These are phyloP conservation scores for Iris pallida DNA, from an alignment of 116 monocot genomes.

Conservation along the genomic window DNA sequence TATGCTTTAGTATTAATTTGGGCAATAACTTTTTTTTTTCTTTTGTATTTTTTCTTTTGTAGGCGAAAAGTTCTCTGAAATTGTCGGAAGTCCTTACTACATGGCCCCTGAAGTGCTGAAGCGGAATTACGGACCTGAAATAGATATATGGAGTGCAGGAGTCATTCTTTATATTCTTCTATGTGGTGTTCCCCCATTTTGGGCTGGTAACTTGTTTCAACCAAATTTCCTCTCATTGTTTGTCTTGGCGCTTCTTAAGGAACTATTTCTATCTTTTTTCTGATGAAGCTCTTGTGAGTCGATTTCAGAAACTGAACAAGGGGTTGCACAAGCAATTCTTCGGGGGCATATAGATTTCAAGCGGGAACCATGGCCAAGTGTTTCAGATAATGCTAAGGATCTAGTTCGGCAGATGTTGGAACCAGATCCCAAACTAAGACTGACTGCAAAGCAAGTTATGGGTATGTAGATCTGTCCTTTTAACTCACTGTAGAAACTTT, in stretches of 20 bases:
- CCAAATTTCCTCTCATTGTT: background rate
- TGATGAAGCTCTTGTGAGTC: background rate
- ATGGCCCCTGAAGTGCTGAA: conserved; percentile 65
- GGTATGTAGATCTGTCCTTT: conserved; percentile 31
- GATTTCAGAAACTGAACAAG: conserved; percentile 63
- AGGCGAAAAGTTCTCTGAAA: conserved; percentile 68
- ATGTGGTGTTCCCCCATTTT: conserved; percentile 62
- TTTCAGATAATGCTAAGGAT: conserved; percentile 66
- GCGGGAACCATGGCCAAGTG: conserved; percentile 62
- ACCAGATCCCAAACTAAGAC: conserved; percentile 53
- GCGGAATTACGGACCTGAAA: conserved; percentile 63
- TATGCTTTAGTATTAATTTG: background rate
- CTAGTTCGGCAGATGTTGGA: conserved; percentile 55
- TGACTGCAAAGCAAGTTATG: conserved; percentile 57
- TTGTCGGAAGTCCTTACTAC: conserved; percentile 66
- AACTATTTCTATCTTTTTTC: background rate
- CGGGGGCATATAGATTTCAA: conserved; percentile 61
- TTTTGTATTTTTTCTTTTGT: background rate
- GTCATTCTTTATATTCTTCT: conserved; percentile 60
- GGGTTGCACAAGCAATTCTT: conserved; percentile 67
- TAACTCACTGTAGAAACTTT: no score
- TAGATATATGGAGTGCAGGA: conserved; percentile 69
- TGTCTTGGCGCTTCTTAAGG: background rate
- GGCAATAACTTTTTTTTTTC: background rate
- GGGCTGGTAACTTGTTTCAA: conserved; percentile 38